phyloP scores from a whole-genome alignment of 169 alveolate species.

The Haemoproteus tartakovskyi region DNA sequence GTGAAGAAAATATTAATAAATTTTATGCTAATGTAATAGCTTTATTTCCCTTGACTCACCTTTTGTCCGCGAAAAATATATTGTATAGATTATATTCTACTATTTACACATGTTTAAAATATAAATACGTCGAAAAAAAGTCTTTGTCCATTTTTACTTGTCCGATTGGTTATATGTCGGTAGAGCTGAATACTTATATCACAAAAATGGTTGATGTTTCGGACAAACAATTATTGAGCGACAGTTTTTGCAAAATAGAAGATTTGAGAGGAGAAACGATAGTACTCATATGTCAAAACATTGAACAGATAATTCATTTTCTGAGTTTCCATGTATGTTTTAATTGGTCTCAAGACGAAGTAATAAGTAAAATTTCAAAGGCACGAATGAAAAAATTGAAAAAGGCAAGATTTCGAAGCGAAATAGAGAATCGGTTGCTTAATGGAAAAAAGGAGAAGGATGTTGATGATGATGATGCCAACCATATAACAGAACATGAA shows the following conservation, averaged over 20 bases:
- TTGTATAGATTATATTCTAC: conserved; percentile 41
- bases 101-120: conserved; percentile 28
- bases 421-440: background rate
- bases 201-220: background rate
- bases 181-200: conserved; percentile 39
- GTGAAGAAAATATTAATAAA: conserved; percentile 16
- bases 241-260: too few relatives aligned
- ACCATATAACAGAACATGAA: too few relatives aligned
- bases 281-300: conserved; percentile 25
- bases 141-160: conserved; percentile 21
- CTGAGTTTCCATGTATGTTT: too few relatives aligned
- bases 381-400: background rate
- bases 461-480: too few relatives aligned
- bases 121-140: conserved; percentile 6
- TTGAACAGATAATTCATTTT: conserved; percentile 15
- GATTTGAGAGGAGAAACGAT: too few relatives aligned
- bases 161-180: conserved; percentile 46
- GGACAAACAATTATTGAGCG: background rate
- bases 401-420: too few relatives aligned
- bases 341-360: too few relatives aligned
- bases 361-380: background rate
- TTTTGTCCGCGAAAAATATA: conserved; percentile 8
- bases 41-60: conserved; percentile 20
- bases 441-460: background rate
- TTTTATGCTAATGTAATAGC: conserved; percentile 56